phyloP scores from a whole-genome alignment of 2,329 filamentous ascomycete genomes.

The Pochonia chlamydosporia region DNA sequence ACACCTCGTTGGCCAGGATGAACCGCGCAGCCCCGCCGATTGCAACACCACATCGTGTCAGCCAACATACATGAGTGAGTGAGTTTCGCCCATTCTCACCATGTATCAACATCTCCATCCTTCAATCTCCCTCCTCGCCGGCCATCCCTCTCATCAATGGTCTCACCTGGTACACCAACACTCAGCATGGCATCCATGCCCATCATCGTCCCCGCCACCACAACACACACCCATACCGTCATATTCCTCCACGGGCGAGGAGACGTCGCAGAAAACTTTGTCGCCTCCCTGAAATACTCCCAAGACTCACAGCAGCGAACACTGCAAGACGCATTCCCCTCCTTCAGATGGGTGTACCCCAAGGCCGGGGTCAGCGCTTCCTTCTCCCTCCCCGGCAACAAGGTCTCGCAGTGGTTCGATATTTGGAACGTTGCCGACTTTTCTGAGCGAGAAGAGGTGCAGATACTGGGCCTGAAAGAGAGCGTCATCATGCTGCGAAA shows the following conservation, averaged over 20 bases:
- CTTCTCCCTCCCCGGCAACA: constrained; percentile 15
- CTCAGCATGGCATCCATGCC: constrained; percentile 4
- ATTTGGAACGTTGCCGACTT: constrained; percentile 37
- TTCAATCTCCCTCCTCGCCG: no score
- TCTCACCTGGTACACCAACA: no score
- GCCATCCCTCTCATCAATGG: neutral
- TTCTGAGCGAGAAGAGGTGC: constrained; percentile 34
- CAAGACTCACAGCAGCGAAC: constrained; percentile 24
- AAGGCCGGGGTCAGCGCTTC: constrained; percentile 28
- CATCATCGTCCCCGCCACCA: constrained; percentile 11
- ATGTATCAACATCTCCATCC: neutral
- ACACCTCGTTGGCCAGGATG: neutral
- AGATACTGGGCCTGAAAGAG: constrained; percentile 33
- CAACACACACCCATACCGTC: constrained; percentile 33
- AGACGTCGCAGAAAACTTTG: constrained; percentile 29
- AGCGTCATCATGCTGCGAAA: constrained; percentile 26
- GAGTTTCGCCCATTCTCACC: neutral
- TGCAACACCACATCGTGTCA: no score
- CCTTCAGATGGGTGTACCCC: constrained; percentile 45
- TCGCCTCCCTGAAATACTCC: constrained; percentile 21
- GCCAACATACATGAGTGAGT: no score
- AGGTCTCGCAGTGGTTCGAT: constrained; percentile 45
- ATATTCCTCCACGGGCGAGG: constrained; percentile 41
- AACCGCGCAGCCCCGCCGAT: neutral
- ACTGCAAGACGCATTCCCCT: constrained; percentile 35